Evolutionary conservation across 768 basidiomycete species (phyloP), one percentile per base, ranked within the genome.

Genomic region (Rhodotorula paludigena): DNA sequence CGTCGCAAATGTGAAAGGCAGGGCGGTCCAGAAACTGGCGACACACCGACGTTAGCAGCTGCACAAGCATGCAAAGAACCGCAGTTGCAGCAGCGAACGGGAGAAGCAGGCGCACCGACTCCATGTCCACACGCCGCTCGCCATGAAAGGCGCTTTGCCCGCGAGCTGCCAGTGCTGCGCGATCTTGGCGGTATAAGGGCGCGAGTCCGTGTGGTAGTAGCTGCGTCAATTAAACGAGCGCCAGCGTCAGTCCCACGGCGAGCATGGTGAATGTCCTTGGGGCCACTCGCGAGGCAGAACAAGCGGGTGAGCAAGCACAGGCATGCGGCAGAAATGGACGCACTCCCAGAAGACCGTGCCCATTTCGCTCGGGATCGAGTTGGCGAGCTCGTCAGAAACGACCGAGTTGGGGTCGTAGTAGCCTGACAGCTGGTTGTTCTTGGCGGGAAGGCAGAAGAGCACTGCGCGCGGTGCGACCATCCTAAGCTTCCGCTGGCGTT

Each of bases 1-100:
- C 2, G 74, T 74, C 23, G 72, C 71, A 41, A 74, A 74, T 1
- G 74, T 73, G 64, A 74, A 74, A 3, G 74, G 74, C 1, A 74
- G 52, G 3, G 71, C 72, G 23, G 68, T 68, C 74, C 74, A 74
- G 63, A 74, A 73, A 0, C 73, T 64, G 42, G 12, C 6, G n/a
- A 23, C 33, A 2, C 16, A 1, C 28, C 4, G 39, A 16, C 14
- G 61, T 54, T 33, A 45, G 35, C 21, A 25, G 0, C 20, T 21
- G 28, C 9, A 6, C 28, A 25, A 23, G 30, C 6, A 35, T 18
- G 49, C 36, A 16, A 9, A 30, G 49, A 51, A 28, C 28, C 38
- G 25, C 41, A 38, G 15, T n/a, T 8, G 28, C 55, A 47, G 36
- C n/a, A 14, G 28, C 41, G 44, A 45, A 7, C 10, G 45, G 20